Evolutionary conservation across 179 eudicot species (phyloP).

Genomic region (Beta macrorhiza): DNA sequence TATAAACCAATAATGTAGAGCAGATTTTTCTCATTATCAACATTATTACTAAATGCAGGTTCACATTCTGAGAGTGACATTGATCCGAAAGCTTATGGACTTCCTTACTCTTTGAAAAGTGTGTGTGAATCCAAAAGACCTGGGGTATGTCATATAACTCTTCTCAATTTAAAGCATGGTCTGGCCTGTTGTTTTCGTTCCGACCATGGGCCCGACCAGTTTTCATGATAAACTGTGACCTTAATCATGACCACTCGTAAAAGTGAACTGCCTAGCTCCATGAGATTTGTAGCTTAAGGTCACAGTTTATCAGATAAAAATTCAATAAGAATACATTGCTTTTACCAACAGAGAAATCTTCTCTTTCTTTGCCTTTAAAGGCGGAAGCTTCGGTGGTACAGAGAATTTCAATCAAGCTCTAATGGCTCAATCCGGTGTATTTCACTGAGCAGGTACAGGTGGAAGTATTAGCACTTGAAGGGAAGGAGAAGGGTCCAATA

Average conservation of each 20-base stretch:
- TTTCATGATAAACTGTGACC: too few relatives aligned
- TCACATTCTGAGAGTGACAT: conserved; percentile 25
- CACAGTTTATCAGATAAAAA: background rate
- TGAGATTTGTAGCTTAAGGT: background rate
- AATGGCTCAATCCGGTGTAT: background rate
- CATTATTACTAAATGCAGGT: conserved; percentile 37
- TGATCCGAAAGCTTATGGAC: conserved; percentile 52
- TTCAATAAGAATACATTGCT: too few relatives aligned
- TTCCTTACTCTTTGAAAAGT: conserved; percentile 58
- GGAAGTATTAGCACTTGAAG: conserved; percentile 51
- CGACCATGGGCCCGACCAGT: too few relatives aligned
- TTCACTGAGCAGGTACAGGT: conserved; percentile 57
- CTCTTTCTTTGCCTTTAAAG: background rate
- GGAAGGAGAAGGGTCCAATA: conserved; percentile 64
- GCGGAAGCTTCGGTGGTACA: background rate
- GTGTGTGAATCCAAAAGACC: conserved; percentile 55
- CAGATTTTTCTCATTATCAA: background rate
- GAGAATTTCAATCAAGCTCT: background rate
- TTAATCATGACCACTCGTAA: background rate
- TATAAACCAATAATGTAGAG: background rate
- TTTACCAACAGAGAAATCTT: background rate
- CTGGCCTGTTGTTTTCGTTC: too few relatives aligned
- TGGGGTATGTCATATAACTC: conserved; percentile 46
- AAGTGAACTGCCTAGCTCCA: background rate
- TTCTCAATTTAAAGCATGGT: background rate